Percentiles rank a stretch among this genome's conserved stretches.
phyloP scores from a whole-genome alignment of 441 rosid species.

The Arabidopsis lyrata region DNA sequence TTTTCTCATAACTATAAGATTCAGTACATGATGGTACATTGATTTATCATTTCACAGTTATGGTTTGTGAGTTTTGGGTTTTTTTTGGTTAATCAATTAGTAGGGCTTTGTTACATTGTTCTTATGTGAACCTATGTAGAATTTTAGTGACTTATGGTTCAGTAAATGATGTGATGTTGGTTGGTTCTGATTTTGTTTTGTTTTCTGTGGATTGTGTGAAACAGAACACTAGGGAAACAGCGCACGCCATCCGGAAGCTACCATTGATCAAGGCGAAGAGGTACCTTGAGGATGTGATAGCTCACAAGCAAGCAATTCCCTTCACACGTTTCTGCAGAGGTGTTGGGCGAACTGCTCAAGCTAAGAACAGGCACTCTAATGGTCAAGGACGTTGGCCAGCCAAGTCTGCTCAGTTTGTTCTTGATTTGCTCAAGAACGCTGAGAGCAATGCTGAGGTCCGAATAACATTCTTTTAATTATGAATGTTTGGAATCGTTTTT shows the following conservation, averaged over 20 bases:
- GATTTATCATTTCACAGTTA: background rate
- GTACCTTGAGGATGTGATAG: constrained; percentile 95
- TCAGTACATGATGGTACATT: constrained; percentile 50
- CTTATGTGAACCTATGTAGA: no score
- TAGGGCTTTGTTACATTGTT: constrained; percentile 38
- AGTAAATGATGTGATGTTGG: constrained; percentile 41
- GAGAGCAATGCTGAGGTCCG: constrained; percentile 94
- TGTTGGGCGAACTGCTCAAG: constrained; percentile 98
- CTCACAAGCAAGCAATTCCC: constrained; percentile 97
- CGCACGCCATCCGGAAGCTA: constrained; percentile 77
- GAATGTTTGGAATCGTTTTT: background rate
- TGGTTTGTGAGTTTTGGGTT: background rate
- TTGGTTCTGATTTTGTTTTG: constrained; percentile 10
- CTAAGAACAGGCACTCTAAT: constrained; percentile 91
- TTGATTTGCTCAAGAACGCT: constrained; percentile 91
- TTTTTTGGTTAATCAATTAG: background rate
- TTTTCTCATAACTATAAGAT: constrained; percentile 33
- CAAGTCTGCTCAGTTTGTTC: constrained; percentile 83
- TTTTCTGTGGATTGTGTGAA: background rate
- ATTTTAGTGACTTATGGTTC: constrained; percentile 47
- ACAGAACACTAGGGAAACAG: constrained; percentile 96
- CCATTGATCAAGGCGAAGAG: constrained; percentile 90
- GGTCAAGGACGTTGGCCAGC: constrained; percentile 99
- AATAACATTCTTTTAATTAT: background rate
- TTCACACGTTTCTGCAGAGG: constrained; percentile 94